Percentiles rank a stretch among this genome's conserved stretches.
These are phyloP conservation scores for Pulveroboletus sp. DNA, from an alignment of 768 basidiomycete species.

Conservation along the genomic window DNA sequence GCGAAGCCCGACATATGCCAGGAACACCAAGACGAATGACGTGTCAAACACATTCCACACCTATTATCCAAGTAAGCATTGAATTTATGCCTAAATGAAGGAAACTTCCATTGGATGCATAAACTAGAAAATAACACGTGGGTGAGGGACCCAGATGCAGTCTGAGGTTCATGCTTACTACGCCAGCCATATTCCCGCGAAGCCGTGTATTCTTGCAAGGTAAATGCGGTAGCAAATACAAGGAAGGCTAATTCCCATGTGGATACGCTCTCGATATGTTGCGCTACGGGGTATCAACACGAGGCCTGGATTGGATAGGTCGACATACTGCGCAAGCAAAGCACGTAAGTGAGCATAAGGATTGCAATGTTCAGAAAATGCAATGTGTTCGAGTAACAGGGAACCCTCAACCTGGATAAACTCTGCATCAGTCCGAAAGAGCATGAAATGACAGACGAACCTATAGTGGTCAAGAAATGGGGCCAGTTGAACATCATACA, in stretches of 20 bases:
- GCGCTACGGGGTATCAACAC: constrained; percentile 41
- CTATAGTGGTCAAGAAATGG: constrained; percentile 86
- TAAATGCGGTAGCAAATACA: constrained; percentile 73
- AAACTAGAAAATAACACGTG: constrained; percentile 44
- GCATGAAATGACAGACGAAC: constrained; percentile 27
- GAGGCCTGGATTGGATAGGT: not conserved
- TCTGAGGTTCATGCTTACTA: constrained; percentile 49
- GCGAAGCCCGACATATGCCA: constrained; percentile 65
- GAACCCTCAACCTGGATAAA: constrained; percentile 67
- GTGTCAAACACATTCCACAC: constrained; percentile 93
- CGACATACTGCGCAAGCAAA: constrained; percentile 70
- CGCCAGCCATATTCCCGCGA: constrained; percentile 86
- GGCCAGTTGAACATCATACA: constrained; percentile 64
- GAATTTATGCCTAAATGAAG: not conserved
- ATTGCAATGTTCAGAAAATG: constrained; percentile 77
- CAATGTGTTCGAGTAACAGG: constrained; percentile 71
- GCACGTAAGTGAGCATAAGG: constrained; percentile 64
- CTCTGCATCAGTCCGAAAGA: not conserved
- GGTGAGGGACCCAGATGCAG: constrained; percentile 1
- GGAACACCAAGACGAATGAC: constrained; percentile 65
- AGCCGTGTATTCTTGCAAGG: constrained; percentile 85
- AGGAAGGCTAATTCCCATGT: constrained; percentile 73
- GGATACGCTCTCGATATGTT: constrained; percentile 49
- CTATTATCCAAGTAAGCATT: constrained; percentile 35
- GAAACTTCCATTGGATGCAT: constrained; percentile 72